Evolutionary conservation across 495 filamentous ascomycete genomes (phyloP), one percentile per base, ranked within the genome.

Genomic region (Penicillium coffeae): DNA sequence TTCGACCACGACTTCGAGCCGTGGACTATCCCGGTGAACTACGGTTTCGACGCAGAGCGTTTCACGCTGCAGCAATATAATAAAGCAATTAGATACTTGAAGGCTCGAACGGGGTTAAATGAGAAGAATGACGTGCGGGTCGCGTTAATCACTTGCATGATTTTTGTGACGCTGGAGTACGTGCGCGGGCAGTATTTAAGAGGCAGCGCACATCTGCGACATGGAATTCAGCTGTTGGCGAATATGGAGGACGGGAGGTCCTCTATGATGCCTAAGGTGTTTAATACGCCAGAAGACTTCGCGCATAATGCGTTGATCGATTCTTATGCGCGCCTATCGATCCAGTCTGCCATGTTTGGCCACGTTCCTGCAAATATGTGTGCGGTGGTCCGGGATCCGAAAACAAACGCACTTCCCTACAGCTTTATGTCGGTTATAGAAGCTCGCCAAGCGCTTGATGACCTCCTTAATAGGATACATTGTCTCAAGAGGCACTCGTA

Each of bases 111-210:
- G 1, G 32, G 33, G 16, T n/a, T 14, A 2, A 39, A 40, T 3
- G 20, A 27, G 12, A 46, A 47, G 8, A 30, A 60, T 14, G 56
- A 57, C 10, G 21, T 56, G 6, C 64, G 59, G 9, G 50, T 78
- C 35, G 65, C 71, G 16, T 67, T 81, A 21, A 65, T 77, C 32
- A 68, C 74, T 6, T 83, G 80, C 52, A 54, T 76, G 39, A 21
- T 81, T 1, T 82, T 82, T 51, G 63, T 75, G 21, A 67, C 69
- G 16, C 59, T 77, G 41, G 79, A 83, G 47, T 72, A 69, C 18
- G 53, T 82, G 13, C 71, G 68, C 9, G 78, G 77, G 1, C 62
- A 69, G 36, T 74, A 70, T 50, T 35, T 49, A 13, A 54, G 67
- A 12, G 75, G 70, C 6, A 66, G 64, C 33, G 52, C 59, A 6